These are phyloP conservation scores for Tricholoma sp. DNA, from an alignment of 768 basidiomycete genomes.

Conservation along the genomic window DNA sequence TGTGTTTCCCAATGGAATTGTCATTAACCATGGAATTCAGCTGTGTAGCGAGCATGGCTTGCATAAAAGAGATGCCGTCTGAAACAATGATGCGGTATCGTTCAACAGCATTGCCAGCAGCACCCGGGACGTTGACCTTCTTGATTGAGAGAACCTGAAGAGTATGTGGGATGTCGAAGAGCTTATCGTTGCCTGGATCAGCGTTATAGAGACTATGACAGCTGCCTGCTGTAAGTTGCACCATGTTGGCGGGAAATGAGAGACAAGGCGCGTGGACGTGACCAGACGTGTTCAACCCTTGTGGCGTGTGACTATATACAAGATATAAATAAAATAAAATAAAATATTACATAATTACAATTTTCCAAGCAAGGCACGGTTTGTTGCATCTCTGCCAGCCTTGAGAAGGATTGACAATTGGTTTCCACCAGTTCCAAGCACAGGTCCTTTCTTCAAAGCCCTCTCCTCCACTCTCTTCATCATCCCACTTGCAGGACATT, in stretches of 20 bases:
- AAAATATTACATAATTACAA: constrained; percentile 9
- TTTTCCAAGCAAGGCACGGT: constrained; percentile 49
- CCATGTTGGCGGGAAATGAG: constrained; percentile 7
- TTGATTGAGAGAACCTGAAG: constrained; percentile 85
- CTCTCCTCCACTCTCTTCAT: constrained; percentile 33
- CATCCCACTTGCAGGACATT: constrained; percentile 54
- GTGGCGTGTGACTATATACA: not conserved
- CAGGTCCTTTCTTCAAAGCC: constrained; percentile 40
- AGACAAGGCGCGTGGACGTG: not conserved
- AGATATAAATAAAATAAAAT: not conserved
- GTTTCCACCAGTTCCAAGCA: constrained; percentile 88
- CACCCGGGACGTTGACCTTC: constrained; percentile 46
- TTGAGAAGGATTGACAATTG: constrained; percentile 79
- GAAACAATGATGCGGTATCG: constrained; percentile 83
- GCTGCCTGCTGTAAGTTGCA: constrained; percentile 56
- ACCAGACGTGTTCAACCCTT: not conserved
- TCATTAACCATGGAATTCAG: constrained; percentile 72
- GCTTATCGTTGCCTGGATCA: constrained; percentile 33
- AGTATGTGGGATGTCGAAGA: constrained; percentile 43
- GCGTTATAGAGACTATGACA: constrained; percentile 45
- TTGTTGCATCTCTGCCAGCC: constrained; percentile 84
- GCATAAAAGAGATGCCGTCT: constrained; percentile 81
- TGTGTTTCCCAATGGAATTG: constrained; percentile 56
- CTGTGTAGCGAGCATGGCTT: constrained; percentile 94
- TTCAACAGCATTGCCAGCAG: constrained; percentile 32